phyloP scores from a whole-genome alignment of 2,329 filamentous ascomycete species.

The Penicillium palitans region DNA sequence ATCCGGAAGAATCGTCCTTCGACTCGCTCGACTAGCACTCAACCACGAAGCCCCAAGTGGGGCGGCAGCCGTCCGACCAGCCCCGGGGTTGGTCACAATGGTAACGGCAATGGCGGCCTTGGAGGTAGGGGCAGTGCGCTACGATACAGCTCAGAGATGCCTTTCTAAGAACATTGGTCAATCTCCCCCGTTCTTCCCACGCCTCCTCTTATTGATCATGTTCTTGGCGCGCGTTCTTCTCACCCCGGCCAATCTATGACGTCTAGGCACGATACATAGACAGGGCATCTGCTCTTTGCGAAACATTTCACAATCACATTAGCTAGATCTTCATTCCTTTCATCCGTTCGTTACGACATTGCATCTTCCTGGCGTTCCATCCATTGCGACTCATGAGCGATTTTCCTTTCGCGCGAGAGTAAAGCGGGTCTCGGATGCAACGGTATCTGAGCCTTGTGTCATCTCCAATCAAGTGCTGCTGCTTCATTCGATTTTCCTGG shows the following conservation, averaged over 20 bases:
- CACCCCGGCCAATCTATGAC: conserved; percentile 8
- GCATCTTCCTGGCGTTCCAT: conserved; percentile 21
- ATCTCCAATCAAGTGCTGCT: not conserved
- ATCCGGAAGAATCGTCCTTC: conserved; percentile 47
- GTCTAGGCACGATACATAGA: conserved; percentile 1
- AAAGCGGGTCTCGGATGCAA: conserved; percentile 1
- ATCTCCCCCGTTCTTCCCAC: not conserved
- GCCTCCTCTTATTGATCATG: not conserved
- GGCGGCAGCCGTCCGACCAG: conserved; percentile 43
- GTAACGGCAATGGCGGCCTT: conserved; percentile 33
- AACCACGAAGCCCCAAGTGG: conserved; percentile 46
- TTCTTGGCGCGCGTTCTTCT: not conserved
- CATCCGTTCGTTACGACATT: conserved; percentile 11
- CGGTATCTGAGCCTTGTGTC: not conserved
- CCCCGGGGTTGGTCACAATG: conserved; percentile 39
- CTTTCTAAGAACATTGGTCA: conserved; percentile 18
- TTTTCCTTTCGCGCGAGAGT: not conserved
- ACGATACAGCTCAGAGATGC: conserved; percentile 42
- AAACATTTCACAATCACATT: not conserved
- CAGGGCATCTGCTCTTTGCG: not conserved
- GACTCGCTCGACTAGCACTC: conserved; percentile 45
- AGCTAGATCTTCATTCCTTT: not conserved
- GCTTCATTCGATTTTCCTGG: not conserved
- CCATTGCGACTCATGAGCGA: conserved; percentile 4
- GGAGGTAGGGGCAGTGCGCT: conserved; percentile 39